These are phyloP conservation scores for Amanita pseudoporphyria DNA, from an alignment of 768 basidiomycete species.

Conservation along the genomic window DNA sequence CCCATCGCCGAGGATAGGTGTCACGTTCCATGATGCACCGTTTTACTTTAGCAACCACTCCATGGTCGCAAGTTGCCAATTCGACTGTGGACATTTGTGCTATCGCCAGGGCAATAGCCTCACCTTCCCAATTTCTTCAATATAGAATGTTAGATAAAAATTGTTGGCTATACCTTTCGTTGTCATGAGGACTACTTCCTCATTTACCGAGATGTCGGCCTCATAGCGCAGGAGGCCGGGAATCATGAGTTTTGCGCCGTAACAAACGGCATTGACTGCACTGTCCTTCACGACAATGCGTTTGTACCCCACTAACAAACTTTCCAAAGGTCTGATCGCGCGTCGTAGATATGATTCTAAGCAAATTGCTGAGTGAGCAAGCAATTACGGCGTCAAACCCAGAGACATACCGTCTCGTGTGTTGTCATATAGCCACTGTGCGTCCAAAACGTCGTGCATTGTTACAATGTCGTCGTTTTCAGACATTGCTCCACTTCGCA, in stretches of 20 bases:
- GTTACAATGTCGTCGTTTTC: slow-evolving; percentile 98
- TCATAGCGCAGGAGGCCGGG: slow-evolving; percentile 96
- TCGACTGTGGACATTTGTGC: slow-evolving; percentile 99
- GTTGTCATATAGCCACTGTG: slow-evolving; percentile 98
- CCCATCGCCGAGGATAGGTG: slow-evolving; percentile 97
- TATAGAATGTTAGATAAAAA: slow-evolving; percentile 3
- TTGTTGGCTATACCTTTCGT: slow-evolving; percentile 64
- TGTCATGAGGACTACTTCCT: slow-evolving; percentile 97
- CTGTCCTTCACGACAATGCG: slow-evolving; percentile 99
- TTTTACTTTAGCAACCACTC: slow-evolving; percentile 98
- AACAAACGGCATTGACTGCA: slow-evolving; percentile 98
- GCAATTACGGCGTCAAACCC: neutral
- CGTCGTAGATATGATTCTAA: slow-evolving; percentile 93
- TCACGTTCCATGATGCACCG: slow-evolving; percentile 99
- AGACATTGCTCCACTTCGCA: slow-evolving; percentile 91
- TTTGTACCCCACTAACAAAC: slow-evolving; percentile 91
- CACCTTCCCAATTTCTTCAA: slow-evolving; percentile 35
- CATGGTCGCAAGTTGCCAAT: slow-evolving; percentile 95
- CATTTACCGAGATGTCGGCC: slow-evolving; percentile 86
- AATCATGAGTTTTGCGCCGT: slow-evolving; percentile 99
- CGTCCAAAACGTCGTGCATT: slow-evolving; percentile 99
- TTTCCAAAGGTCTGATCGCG: slow-evolving; percentile 90
- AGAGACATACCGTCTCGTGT: slow-evolving; percentile 75
- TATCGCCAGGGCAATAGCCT: slow-evolving; percentile 90
- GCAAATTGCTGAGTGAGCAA: neutral